These are phyloP conservation scores for Saccharomycopsis guyanensis DNA, from an alignment of 805 yeast species.

Conservation along the genomic window DNA sequence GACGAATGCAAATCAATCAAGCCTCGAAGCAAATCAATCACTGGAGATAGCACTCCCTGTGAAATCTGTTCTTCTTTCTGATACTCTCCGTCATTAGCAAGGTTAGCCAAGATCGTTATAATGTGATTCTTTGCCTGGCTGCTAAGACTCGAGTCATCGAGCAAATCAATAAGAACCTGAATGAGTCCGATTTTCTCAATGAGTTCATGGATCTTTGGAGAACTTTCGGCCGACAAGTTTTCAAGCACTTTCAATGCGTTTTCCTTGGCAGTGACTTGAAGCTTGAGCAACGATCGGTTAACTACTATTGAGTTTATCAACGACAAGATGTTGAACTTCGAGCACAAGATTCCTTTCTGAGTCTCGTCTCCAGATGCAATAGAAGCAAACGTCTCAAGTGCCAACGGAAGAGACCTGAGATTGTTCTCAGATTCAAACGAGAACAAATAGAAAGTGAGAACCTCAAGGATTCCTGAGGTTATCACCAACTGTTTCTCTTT, in stretches of 20 bases:
- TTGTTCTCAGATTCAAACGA: slow-evolving; percentile 7
- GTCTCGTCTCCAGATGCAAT: slow-evolving; percentile 15
- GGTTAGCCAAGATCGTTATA: slow-evolving; percentile 8
- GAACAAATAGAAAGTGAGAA: slow-evolving; percentile 13
- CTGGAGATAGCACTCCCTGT: slow-evolving; percentile 10
- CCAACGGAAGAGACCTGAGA: slow-evolving; percentile 5
- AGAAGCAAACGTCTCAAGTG: slow-evolving; percentile 9
- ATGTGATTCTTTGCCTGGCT: slow-evolving; percentile 5
- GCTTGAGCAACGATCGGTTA: slow-evolving; percentile 3
- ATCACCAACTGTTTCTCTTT: slow-evolving; percentile 15
- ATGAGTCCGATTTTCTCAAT: slow-evolving; percentile 11
- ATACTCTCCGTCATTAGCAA: slow-evolving; percentile 11
- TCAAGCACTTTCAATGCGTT: slow-evolving; percentile 10
- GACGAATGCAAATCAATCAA: background rate
- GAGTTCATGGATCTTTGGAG: slow-evolving; percentile 8
- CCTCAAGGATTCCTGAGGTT: slow-evolving; percentile 12
- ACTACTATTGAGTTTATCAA: slow-evolving; percentile 8
- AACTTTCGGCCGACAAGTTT: slow-evolving; percentile 2
- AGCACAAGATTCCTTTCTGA: slow-evolving; percentile 11
- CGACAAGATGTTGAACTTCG: slow-evolving; percentile 19
- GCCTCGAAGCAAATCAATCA: background rate
- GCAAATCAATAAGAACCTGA: slow-evolving; percentile 10
- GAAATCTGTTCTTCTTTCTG: slow-evolving; percentile 14
- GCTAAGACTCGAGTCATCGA: slow-evolving; percentile 9
- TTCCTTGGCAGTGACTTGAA: slow-evolving; percentile 5